Evolutionary conservation across 1,284 basidiomycete genomes (phyloP).

Genomic region (Schizophyllum commune): DNA sequence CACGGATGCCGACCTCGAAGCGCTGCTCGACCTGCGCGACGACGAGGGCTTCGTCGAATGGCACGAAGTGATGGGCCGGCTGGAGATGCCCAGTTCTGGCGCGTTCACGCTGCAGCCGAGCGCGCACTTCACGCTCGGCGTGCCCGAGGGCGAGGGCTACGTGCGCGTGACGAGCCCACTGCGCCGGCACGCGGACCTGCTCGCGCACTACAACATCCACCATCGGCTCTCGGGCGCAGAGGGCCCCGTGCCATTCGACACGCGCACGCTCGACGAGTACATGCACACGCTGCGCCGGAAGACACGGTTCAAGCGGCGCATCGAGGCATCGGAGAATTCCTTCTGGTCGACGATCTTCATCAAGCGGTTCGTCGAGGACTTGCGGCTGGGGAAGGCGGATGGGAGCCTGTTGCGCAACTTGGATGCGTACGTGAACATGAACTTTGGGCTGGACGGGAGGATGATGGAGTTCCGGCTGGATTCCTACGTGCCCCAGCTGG

Average conservation of each 20-base stretch:
- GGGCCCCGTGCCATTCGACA: conserved; percentile 11
- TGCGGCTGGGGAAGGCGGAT: background rate
- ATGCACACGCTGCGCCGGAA: background rate
- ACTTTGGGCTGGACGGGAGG: background rate
- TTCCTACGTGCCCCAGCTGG: background rate
- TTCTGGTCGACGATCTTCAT: background rate
- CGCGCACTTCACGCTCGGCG: conserved; percentile 67
- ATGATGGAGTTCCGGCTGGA: background rate
- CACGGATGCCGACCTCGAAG: conserved; percentile 26
- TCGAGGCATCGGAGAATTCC: background rate
- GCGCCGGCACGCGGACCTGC: conserved; percentile 38
- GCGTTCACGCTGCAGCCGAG: conserved; percentile 45
- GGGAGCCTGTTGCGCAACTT: background rate
- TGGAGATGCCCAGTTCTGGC: conserved; percentile 28
- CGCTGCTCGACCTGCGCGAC: conserved; percentile 33
- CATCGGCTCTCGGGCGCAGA: conserved; percentile 36
- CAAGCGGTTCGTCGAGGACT: background rate
- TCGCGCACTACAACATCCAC: background rate
- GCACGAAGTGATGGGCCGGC: conserved; percentile 22
- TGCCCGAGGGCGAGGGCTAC: conserved; percentile 70
- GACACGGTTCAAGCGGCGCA: background rate
- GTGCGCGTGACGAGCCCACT: conserved; percentile 84
- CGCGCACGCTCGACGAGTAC: background rate
- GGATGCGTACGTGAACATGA: background rate
- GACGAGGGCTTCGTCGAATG: conserved; percentile 34